phyloP scores from a whole-genome alignment of 768 basidiomycete species.

The Hypholoma sublateritium region DNA sequence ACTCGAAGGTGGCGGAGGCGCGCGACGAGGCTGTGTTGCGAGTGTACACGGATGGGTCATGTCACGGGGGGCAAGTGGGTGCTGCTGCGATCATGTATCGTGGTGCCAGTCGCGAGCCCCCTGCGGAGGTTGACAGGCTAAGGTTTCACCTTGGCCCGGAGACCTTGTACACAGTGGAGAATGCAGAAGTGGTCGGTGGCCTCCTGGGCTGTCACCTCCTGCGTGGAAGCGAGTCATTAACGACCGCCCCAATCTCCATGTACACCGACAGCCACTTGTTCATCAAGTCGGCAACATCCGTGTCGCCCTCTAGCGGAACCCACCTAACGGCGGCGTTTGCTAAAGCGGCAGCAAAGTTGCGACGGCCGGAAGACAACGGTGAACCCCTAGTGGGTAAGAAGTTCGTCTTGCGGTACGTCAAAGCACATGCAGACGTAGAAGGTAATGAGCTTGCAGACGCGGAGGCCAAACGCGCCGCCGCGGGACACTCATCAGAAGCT shows the following conservation, averaged over 20 bases:
- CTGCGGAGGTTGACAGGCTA: not conserved
- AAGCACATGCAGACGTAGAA: not conserved
- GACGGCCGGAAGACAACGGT: not conserved
- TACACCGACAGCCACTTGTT: not conserved
- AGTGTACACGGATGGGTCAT: slow-evolving; percentile 14
- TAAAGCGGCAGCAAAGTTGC: not conserved
- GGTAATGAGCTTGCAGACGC: not conserved
- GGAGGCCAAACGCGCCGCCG: not conserved
- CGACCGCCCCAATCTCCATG: not conserved
- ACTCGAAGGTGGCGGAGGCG: not conserved
- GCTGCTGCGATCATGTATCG: slow-evolving; percentile 17
- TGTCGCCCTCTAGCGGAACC: not conserved
- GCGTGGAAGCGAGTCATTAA: not conserved
- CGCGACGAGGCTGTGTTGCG: not conserved
- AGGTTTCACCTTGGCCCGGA: not conserved
- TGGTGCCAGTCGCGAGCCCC: not conserved
- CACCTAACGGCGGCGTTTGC: not conserved
- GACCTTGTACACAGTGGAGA: not conserved
- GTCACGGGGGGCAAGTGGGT: slow-evolving; percentile 12
- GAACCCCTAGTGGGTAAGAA: not conserved
- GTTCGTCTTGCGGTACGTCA: not conserved
- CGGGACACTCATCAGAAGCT: not conserved
- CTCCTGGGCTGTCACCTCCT: not conserved
- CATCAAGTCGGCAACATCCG: not conserved
- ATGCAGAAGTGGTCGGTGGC: not conserved